Evolutionary conservation across 83 land plant species (phyloP).

Genomic region (Picea engelmannii): DNA sequence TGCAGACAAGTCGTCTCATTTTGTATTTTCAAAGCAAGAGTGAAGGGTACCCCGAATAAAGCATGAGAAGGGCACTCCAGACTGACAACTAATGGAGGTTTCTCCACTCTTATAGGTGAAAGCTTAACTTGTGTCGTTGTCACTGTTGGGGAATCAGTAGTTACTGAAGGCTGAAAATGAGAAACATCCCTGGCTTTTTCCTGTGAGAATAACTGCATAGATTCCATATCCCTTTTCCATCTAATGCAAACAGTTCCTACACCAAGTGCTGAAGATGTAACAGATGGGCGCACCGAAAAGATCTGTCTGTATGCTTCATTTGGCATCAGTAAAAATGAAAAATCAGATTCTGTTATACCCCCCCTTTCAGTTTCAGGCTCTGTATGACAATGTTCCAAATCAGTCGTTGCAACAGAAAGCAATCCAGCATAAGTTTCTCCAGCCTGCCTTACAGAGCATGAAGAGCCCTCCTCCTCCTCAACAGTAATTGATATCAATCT

Average conservation of each 20-base stretch:
- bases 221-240: conserved; percentile 62
- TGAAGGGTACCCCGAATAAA: conserved; percentile 76
- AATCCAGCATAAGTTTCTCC: no score
- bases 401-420: conserved; percentile 13
- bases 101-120: conserved; percentile 68
- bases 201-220: background rate
- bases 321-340: conserved; percentile 23
- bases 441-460: no score
- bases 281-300: conserved; percentile 63
- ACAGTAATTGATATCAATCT: conserved; percentile 54
- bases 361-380: conserved; percentile 22
- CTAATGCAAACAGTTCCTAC: conserved; percentile 58
- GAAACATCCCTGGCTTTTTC: conserved; percentile 12
- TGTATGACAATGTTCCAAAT: conserved; percentile 7
- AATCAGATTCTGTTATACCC: conserved; percentile 7
- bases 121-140: conserved; percentile 39
- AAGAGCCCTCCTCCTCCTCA: conserved; percentile 46
- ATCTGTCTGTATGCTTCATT: conserved; percentile 74
- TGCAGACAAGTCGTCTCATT: conserved; percentile 77
- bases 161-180: background rate
- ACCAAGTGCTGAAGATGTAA: conserved; percentile 26
- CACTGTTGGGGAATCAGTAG: background rate
- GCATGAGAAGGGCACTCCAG: conserved; percentile 89
- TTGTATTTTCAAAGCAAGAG: conserved; percentile 45
- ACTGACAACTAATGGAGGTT: conserved; percentile 65